Base-by-base conservation (phyloP, 441 rosid species). In the Brassica hybrid region DNA sequence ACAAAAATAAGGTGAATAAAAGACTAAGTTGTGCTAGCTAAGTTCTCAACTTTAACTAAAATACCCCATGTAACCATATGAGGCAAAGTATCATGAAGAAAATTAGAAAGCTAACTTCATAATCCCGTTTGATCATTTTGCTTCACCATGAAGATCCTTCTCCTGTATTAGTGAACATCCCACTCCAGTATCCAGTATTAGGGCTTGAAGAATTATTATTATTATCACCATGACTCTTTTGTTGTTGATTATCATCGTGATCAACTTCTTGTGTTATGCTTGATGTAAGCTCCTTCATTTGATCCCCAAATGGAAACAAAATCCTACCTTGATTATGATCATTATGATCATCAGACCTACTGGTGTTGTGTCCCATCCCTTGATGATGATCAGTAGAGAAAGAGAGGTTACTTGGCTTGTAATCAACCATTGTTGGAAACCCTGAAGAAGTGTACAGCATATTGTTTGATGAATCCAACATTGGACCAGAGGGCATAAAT, bases 141-240 rank as follows among this genome's bases (percentile, higher is more conserved):
- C 72, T 71, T 86, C 83, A 90, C 97, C 97, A 92, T 61, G 94
- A 80, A 66, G 83, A 80, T 87, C 94, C 92, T 71, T 90, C 89
- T 43, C 93, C 87, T 34, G 83, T 75, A 59, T 65, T 65, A 66
- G 73, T 75, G 74, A 92, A 86, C 90, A 88, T 84, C 54, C 94
- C 97, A 81, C 83, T 92, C 97, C 97, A 92, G 69, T 85, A 90
- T 61, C 91, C 92, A 82, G 86, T 73, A 81, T 86, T 71, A 83
- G 79, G 73, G 62, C 80, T 86, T 82, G 83, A 13, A 60, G 83
- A 23, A 50, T 79, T 70, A 63, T 74, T 74, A 72, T 71, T 59
- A 21, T 68, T 69, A 64, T 64, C 21, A 13, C 65, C 79, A 58
- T 75, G 73, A 60, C 23, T 76, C 77, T 80, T 76, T 17, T 76